A percentile compares a stretch with the other conserved stretches of the same genome.
phyloP scores from a whole-genome alignment of 345 rosid genomes.

The Kernera saxatilis region DNA sequence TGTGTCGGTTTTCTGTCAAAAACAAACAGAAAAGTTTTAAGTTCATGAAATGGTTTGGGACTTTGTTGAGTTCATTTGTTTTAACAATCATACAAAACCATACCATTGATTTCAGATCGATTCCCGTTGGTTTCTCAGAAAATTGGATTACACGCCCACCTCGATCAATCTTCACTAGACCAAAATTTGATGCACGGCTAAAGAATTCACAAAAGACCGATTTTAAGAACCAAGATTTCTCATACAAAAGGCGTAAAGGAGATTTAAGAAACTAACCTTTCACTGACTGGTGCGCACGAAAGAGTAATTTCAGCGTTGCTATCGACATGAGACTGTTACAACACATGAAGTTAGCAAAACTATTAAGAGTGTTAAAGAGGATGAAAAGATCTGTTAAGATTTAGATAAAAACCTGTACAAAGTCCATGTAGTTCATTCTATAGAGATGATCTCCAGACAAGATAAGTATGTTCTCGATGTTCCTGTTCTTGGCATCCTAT shows the following conservation, averaged over 20 bases:
- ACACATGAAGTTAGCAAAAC: background rate
- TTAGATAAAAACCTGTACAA: conserved; percentile 52
- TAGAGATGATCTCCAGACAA: conserved; percentile 89
- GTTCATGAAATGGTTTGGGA: background rate
- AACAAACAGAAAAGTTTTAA: background rate
- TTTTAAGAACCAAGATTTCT: background rate
- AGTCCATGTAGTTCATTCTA: conserved; percentile 90
- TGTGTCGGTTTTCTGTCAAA: conserved; percentile 61
- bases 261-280: conserved; percentile 19
- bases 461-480: conserved; percentile 77
- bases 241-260: background rate
- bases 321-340: conserved; percentile 27
- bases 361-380: background rate
- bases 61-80: background rate
- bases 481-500: conserved; percentile 73
- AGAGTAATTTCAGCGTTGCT: conserved; percentile 23
- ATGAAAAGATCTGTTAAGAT: background rate
- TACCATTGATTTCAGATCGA: conserved; percentile 69
- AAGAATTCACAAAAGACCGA: conserved; percentile 8
- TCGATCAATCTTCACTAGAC: conserved; percentile 67
- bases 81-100: background rate
- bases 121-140: conserved; percentile 71
- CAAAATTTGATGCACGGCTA: conserved; percentile 77
- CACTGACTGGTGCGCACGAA: conserved; percentile 25
- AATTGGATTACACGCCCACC: conserved; percentile 57